Evolutionary conservation across 805 yeast genomes (phyloP).

Genomic region (Suhomyces xylopsoci): DNA sequence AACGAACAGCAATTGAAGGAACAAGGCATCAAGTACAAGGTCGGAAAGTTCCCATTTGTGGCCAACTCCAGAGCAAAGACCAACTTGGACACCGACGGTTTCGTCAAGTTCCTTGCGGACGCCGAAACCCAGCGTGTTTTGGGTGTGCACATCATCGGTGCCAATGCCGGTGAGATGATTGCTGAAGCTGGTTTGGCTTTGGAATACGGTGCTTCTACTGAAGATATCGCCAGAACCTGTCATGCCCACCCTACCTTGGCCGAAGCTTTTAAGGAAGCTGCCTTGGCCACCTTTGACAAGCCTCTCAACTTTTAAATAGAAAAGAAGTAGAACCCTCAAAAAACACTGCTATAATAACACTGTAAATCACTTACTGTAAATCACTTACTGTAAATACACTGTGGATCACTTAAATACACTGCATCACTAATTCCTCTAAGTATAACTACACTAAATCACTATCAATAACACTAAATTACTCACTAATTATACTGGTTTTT

Average conservation of each 20-base stretch:
- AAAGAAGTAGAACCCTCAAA: too few relatives aligned
- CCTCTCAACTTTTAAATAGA: slow-evolving; percentile 62
- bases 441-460: too few relatives aligned
- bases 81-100: slow-evolving; percentile 94
- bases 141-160: slow-evolving; percentile 96
- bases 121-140: slow-evolving; percentile 95
- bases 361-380: too few relatives aligned
- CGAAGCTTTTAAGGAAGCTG: slow-evolving; percentile 98
- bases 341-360: too few relatives aligned
- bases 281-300: slow-evolving; percentile 85
- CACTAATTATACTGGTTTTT: too few relatives aligned
- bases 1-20: slow-evolving; percentile 92
- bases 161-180: slow-evolving; percentile 99
- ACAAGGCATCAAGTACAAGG: slow-evolving; percentile 85
- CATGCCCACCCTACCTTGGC: slow-evolving; percentile 98
- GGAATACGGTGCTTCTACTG: slow-evolving; percentile 98
- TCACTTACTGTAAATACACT: too few relatives aligned
- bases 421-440: too few relatives aligned
- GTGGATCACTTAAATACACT: too few relatives aligned
- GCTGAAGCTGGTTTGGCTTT: slow-evolving; percentile 97
- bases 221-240: slow-evolving; percentile 95
- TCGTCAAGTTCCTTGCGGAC: slow-evolving; percentile 93
- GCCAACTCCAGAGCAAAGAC: slow-evolving; percentile 99
- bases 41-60: slow-evolving; percentile 97
- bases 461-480: too few relatives aligned